A percentile compares a stretch with the other conserved stretches of the same genome.
phyloP scores from a whole-genome alignment of 345 rosid species.

The Citrus glauca region DNA sequence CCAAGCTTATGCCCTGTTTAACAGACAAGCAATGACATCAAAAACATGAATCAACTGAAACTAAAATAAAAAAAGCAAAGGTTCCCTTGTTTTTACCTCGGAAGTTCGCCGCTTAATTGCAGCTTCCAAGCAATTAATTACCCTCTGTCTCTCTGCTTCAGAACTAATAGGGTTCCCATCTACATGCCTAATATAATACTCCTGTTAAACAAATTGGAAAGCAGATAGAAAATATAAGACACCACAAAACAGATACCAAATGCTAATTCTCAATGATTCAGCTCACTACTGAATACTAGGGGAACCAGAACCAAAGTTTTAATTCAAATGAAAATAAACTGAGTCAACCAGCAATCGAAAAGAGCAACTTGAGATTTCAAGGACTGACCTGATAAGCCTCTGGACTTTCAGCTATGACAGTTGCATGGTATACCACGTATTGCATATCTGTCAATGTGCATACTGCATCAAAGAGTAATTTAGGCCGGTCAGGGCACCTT shows the following conservation, averaged over 20 bases:
- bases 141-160: slow-evolving; percentile 90
- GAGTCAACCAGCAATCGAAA: slow-evolving; percentile 4
- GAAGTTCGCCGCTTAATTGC: slow-evolving; percentile 79
- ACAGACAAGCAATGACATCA: slow-evolving; percentile 4
- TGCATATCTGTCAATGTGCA: slow-evolving; percentile 86
- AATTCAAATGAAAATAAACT: not conserved
- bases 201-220: slow-evolving; percentile 36
- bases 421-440: slow-evolving; percentile 71
- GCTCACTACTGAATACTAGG: not conserved
- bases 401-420: slow-evolving; percentile 65
- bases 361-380: not conserved
- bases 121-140: slow-evolving; percentile 90
- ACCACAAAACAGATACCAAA: not conserved
- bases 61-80: slow-evolving; percentile 6
- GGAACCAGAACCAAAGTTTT: not conserved
- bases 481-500: slow-evolving; percentile 70
- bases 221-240: not conserved
- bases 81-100: slow-evolving; percentile 34
- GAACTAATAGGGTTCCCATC: slow-evolving; percentile 92
- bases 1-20: slow-evolving; percentile 76
- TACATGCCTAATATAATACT: slow-evolving; percentile 81
- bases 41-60: not conserved
- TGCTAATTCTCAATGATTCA: not conserved
- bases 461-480: slow-evolving; percentile 70
- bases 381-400: slow-evolving; percentile 70